Percentiles rank a stretch among this genome's conserved stretches.
These are phyloP conservation scores for Annona cherimola DNA, from an alignment of 164 flowering plant species.

Conservation along the genomic window DNA sequence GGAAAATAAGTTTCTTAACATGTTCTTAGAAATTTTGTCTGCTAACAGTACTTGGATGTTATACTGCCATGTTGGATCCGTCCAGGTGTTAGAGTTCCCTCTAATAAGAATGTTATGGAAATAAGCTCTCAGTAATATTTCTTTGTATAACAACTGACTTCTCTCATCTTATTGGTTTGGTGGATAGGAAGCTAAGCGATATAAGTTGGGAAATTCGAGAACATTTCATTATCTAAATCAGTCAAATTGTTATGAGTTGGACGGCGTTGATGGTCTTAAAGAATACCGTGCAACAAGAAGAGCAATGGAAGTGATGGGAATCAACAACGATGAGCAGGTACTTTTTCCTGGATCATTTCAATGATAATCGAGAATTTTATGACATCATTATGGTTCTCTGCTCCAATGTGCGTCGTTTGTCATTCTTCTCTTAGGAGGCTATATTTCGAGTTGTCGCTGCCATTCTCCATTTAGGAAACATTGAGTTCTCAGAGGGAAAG, in stretches of 20 bases:
- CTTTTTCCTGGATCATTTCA: not conserved
- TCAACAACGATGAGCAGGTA: conserved; percentile 72
- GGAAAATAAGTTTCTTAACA: no score
- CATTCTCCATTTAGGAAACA: conserved; percentile 76
- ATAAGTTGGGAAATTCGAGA: conserved; percentile 64
- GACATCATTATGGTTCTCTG: no score
- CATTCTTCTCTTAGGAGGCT: conserved; percentile 48
- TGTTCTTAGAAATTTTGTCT: no score
- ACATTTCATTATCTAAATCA: conserved; percentile 79
- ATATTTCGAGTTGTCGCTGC: conserved; percentile 86
- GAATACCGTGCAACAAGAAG: conserved; percentile 76
- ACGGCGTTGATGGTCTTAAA: conserved; percentile 64
- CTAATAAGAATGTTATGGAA: no score
- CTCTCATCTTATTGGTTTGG: not conserved
- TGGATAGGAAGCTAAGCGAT: conserved; percentile 41
- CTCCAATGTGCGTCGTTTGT: not conserved
- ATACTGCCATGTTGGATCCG: no score
- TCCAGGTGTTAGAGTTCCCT: no score
- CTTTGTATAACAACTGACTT: not conserved
- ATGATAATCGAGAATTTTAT: no score
- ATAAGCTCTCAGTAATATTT: not conserved
- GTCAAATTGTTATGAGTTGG: conserved; percentile 66
- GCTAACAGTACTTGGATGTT: no score
- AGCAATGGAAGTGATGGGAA: conserved; percentile 85
- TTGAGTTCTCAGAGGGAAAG: conserved; percentile 65